Evolutionary conservation across 768 basidiomycete species (phyloP), one percentile per base, ranked within the genome.

Genomic region (Leccinum incarnatum): DNA sequence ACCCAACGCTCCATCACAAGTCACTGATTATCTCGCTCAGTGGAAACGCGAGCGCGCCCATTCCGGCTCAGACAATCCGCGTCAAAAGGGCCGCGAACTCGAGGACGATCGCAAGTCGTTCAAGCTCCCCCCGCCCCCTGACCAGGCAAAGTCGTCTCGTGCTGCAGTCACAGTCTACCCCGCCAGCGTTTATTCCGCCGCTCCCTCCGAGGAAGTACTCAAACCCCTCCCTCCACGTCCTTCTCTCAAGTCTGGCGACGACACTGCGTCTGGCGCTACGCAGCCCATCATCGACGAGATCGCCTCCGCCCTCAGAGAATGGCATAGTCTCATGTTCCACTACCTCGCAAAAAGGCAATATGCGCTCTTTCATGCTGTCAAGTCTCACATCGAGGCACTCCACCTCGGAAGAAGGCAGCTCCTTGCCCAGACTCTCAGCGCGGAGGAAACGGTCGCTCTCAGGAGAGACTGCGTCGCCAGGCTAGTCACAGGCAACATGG

Each of bases 271-370:
- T 0, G 96, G 96, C 10, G 79, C 81, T 21, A 76, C 73, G 2
- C 95, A 97, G 68, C 96, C 96, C 10, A 88, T 98, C 69, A 86
- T 98, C 53, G 96, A 98, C 74, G 96, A 98, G 77, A 96, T 98
- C 63, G 93, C 96, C 0, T 96, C 93, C 8, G 95, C 96, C 0
- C 77, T 98, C 47, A 86, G 96, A 40, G 96, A 98, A 83, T 98
- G 95, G 95, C 90, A 96, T 67, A 83, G 84, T 36, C 78, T 94
- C 53, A 89, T 98, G 82, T 95, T 93, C 69, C 88, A 88, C 61
- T 95, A 97, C 72, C 87, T 98, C 45, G 88, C 90, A 9, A 81
- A 86, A 48, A 84, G 95, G 55, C 91, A 98, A 66, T 98, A 98
- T 77, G 83, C 83, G 45, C 83, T 95, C 19, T 98, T 98, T 74